Percentiles rank a stretch among this genome's conserved stretches.
Evolutionary conservation across 2,329 filamentous ascomycete species (phyloP).

Genomic region (Emmonsiellopsis sp.): DNA sequence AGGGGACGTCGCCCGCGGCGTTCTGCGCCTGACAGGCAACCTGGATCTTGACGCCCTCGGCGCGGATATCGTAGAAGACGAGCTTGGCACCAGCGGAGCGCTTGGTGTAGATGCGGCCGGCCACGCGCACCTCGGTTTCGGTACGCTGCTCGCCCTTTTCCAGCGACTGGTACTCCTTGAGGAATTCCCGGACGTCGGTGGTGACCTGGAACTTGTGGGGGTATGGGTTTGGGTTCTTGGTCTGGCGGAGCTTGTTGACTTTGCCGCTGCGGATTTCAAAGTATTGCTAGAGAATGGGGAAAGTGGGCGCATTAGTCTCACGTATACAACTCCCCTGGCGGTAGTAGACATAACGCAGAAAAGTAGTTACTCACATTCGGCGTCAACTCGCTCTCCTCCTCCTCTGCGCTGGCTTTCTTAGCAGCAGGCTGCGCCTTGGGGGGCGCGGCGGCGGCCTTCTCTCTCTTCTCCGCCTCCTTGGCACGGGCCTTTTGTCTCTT

Average conservation of each 20-base stretch:
- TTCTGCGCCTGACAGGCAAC: conserved; percentile 86
- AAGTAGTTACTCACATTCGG: conserved; percentile 56
- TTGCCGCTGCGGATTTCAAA: conserved; percentile 87
- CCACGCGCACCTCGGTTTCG: conserved; percentile 66
- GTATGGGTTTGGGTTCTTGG: conserved; percentile 71
- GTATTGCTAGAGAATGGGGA: conserved; percentile 56
- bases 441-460: conserved; percentile 64
- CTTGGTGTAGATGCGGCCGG: conserved; percentile 82
- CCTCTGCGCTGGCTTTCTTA: conserved; percentile 48
- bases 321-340: background rate
- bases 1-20: conserved; percentile 57
- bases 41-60: conserved; percentile 70
- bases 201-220: conserved; percentile 89
- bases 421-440: conserved; percentile 34
- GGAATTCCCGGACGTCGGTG: conserved; percentile 72
- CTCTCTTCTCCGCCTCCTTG: conserved; percentile 77
- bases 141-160: conserved; percentile 79
- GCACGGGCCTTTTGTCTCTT: conserved; percentile 87
- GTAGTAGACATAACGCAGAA: background rate
- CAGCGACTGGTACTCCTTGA: conserved; percentile 63
- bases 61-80: conserved; percentile 80
- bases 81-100: conserved; percentile 74
- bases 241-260: conserved; percentile 66
- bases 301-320: conserved; percentile 3
- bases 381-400: conserved; percentile 63